Base-by-base conservation (phyloP, 805 yeast genomes). In the Sugiyamaella floridensis region DNA sequence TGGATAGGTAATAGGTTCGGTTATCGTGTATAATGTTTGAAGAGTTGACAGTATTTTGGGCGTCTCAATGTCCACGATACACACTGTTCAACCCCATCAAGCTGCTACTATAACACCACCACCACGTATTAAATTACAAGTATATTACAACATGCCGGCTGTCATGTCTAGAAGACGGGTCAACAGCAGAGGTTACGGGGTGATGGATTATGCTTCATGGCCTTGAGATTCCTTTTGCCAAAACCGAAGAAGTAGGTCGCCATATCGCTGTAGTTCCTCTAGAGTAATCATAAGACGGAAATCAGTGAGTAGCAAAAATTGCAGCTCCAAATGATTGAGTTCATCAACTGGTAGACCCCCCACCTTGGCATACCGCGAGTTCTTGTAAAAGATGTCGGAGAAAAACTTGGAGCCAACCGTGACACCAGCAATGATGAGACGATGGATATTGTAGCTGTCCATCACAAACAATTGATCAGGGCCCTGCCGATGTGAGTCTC, bases 271-370 rank as follows among this genome's bases (percentile, higher is more conserved):
- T 63, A 92, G 75, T 67, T 93, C 99, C 65, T 90, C 96, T 12
- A 86, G 84, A 34, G 88, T 84, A 45, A 93, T 87, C 81, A 90
- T 80, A 55, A 92, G 74, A 65, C 84, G 82, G 70, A 93, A 92
- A 70, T 93, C 97, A 49, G 89, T 76, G 55, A 92, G 72, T 48
- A 90, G 69, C 60, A 92, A 71, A 65, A 93, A 90, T 67, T 92
- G 97, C 45, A 93, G 72, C 68, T 93, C 99, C 59, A 93, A 74
- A 69, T 87, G 90, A 66, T 93, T 93, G 66, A 93, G 76, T 67
- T 93, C 99, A 52, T 88, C 96, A 53, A 89, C 75, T 7, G 97
- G 96, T 51, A 92, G 76, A 0, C 98, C 98, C 5, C 98, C 98
- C 44, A 92, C 73, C 67, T 90, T 87, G 10, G 97, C 97, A 67